Evolutionary conservation across 352 stramenopile genomes (phyloP).

Genomic region (Pythium brassicae): DNA sequence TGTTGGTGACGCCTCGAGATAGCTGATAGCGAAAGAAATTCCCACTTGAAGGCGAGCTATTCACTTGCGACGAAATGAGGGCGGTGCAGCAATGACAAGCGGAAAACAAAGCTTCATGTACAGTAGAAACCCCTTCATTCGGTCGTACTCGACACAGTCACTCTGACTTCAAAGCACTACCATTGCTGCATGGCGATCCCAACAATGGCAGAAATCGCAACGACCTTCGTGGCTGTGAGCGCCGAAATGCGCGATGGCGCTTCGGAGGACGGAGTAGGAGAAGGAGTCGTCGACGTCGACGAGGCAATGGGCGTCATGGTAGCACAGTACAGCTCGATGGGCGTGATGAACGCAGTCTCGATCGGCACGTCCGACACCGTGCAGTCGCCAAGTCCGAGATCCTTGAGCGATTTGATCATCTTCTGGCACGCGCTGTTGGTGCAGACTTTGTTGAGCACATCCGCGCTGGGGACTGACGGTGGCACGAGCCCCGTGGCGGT

Average conservation of each 20-base stretch:
- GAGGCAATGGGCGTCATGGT: not conserved
- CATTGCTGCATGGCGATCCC: not conserved
- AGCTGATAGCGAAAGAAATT: too few species aligned
- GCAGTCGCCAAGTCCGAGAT: conserved; percentile 7
- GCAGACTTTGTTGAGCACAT: conserved; percentile 3
- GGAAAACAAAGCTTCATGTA: too few species aligned
- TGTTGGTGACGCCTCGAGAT: too few species aligned
- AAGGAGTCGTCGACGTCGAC: not conserved
- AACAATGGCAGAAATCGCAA: not conserved
- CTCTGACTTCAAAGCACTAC: not conserved
- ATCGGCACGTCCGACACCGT: not conserved
- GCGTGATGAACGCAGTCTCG: conserved; percentile 3
- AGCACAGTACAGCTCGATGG: conserved; percentile 5
- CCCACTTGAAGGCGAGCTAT: too few species aligned
- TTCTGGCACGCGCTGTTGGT: not conserved
- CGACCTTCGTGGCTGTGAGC: not conserved
- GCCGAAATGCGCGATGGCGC: not conserved
- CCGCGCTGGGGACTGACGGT: not conserved
- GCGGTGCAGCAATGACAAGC: too few species aligned
- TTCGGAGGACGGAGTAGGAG: not conserved
- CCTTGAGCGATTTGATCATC: conserved; percentile 2
- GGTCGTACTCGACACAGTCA: too few species aligned
- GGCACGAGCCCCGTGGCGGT: not conserved
- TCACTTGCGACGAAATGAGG: too few species aligned
- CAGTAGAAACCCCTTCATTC: too few species aligned